Evolutionary conservation across 2,329 filamentous ascomycete genomes (phyloP), one percentile per base, ranked within the genome.

Genomic region (Camillea tinctor): DNA sequence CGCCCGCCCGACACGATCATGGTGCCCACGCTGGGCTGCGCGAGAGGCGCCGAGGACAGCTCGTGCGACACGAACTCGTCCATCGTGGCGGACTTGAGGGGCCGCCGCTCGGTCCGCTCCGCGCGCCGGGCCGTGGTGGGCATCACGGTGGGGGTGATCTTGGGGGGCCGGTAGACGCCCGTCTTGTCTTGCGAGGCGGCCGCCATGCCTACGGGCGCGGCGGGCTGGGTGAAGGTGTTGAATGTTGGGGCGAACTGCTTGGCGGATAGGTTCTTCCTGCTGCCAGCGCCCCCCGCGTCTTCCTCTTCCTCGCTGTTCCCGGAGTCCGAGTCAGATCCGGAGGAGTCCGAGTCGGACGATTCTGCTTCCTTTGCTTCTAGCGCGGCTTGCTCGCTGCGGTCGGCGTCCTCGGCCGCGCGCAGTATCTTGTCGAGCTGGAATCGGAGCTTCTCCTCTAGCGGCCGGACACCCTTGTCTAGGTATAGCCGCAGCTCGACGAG

Each of bases 351-450:
- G 0, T 75, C 76, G 1, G 73, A n/a, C n/a, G n/a, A 71, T 51
- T 77, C 76, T 3, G 74, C 75, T 2, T 69, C 71, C 54, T 73
- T 71, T 3, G 54, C 59, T n/a, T 70, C 77, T 54, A 69, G 76
- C 15, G 60, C 61, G 7, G 65, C 60, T 52, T 75, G 72, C 6
- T 75, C 73, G 4, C 71, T 73, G 36, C 84, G 80, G 64, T 88
- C 84, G 3, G 86, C 83, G 67, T 94, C 89, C 62, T 96, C 91
- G 40, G 93, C 93, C 0, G 92, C 91, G 64, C 92, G 90, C 20
- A 99, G 82, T 23, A 97, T 93, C 72, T 96, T 95, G 75, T 98
- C 94, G 70, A 99, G 92, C 73, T 97, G 93, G 76, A 97, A 99
- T 66, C 93, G 94, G 63, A 99, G 78, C 69, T 93, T 91, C 66